Evolutionary conservation across 2,329 filamentous ascomycete species (phyloP).

Genomic region (Grosmannia penicillata): DNA sequence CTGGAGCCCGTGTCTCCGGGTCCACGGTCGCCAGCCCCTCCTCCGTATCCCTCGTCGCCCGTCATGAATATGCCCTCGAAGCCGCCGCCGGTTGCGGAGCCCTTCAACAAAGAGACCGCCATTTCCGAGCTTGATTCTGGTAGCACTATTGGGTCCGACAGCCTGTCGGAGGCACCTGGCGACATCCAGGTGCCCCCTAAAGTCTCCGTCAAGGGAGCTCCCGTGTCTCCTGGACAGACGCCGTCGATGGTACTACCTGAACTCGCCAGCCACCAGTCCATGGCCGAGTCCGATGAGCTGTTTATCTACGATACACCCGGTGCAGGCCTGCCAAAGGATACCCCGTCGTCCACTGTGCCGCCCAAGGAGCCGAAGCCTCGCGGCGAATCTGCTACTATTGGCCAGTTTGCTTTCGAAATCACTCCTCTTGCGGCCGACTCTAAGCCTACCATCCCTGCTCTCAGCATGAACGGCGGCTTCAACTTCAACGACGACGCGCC

Average conservation of each 20-base stretch:
- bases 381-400: background rate
- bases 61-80: background rate
- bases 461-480: too few species aligned
- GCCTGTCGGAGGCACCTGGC: conserved; percentile 13
- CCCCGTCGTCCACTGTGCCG: too few species aligned
- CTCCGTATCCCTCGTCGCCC: background rate
- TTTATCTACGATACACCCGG: conserved; percentile 10
- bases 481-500: background rate
- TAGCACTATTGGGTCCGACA: background rate
- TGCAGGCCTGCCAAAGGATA: background rate
- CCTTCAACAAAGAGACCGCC: conserved; percentile 6
- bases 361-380: background rate
- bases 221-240: conserved; percentile 5
- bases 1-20: background rate
- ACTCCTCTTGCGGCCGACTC: conserved; percentile 16
- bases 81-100: background rate
- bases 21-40: too few species aligned
- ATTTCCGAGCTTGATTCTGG: conserved; percentile 12
- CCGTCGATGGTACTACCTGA: background rate
- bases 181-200: conserved; percentile 22
- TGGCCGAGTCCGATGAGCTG: conserved; percentile 8
- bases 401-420: conserved; percentile 2
- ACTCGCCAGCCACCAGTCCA: conserved; percentile 5
- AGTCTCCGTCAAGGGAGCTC: conserved; percentile 11
- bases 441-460: too few species aligned